Percentiles rank a stretch among this genome's conserved stretches.
Conservation (phyloP, 176 grass and related monocot species). For the Oropetium thomaeum region DNA sequence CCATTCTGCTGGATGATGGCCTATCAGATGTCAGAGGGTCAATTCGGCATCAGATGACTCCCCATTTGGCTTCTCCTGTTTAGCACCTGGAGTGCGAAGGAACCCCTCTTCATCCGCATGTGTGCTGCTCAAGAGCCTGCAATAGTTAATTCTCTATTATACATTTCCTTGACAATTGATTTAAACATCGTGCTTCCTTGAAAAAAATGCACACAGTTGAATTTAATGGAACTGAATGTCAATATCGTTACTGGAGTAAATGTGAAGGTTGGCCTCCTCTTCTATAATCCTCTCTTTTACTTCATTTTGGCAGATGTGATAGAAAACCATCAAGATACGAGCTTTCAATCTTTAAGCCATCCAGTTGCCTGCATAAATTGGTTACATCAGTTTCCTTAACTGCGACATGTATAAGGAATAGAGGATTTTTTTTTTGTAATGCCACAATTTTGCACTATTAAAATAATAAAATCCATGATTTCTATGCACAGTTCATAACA, state of each 20-base stretch:
- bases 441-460: background rate
- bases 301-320: conserved; percentile 78
- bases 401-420: background rate
- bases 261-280: conserved; percentile 72
- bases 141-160: conserved; percentile 43
- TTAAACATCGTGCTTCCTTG: background rate
- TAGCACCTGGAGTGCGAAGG: conserved; percentile 46
- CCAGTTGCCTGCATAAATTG: conserved; percentile 69
- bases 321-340: conserved; percentile 82
- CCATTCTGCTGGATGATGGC: conserved; percentile 53
- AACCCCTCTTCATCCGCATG: conserved; percentile 37
- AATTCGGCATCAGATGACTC: conserved; percentile 43
- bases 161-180: conserved; percentile 19
- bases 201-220: conserved; percentile 20
- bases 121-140: conserved; percentile 71
- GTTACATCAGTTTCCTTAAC: conserved; percentile 28
- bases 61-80: conserved; percentile 51
- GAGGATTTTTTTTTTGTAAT: conserved; percentile 6
- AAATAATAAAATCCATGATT: conserved; percentile 14
- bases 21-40: conserved; percentile 50
- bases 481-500: background rate
- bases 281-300: conserved; percentile 67
- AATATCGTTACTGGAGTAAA: conserved; percentile 88
- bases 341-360: conserved; percentile 63
- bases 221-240: conserved; percentile 73